Evolutionary conservation across 495 filamentous ascomycete genomes (phyloP).

Genomic region (Aeminium ludgeri): DNA sequence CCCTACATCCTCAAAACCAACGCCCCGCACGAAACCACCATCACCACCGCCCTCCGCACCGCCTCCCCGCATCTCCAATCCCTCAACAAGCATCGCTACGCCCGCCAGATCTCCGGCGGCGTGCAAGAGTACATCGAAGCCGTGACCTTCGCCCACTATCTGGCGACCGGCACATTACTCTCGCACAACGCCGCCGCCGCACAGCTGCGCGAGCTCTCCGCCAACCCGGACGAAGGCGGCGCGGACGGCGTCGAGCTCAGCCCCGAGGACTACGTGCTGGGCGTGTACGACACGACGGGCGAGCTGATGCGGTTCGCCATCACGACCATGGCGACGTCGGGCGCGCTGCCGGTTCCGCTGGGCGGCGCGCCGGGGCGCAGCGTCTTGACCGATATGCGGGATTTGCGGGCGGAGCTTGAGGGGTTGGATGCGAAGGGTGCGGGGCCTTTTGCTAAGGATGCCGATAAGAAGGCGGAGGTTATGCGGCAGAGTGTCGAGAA

Average conservation of each 20-base stretch:
- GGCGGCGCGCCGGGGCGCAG: conserved; percentile 21
- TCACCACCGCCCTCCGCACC: conserved; percentile 45
- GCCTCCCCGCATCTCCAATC: conserved; percentile 57
- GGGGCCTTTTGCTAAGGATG: conserved; percentile 38
- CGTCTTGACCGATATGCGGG: conserved; percentile 61
- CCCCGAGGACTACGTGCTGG: conserved; percentile 73
- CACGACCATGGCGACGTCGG: conserved; percentile 45
- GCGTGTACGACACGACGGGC: conserved; percentile 80
- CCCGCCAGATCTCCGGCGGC: conserved; percentile 52
- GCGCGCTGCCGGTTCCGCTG: background rate
- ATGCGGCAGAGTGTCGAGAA: conserved; percentile 84
- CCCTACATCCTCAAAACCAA: conserved; percentile 46
- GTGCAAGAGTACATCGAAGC: conserved; percentile 91
- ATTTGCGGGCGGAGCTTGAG: conserved; percentile 58
- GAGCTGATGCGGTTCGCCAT: conserved; percentile 96
- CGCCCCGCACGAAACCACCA: conserved; percentile 44
- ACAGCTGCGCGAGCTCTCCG: conserved; percentile 25
- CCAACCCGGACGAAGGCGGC: too few relatives aligned
- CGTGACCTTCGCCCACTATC: conserved; percentile 70
- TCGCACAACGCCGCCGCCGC: conserved; percentile 39
- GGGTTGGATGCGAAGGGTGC: conserved; percentile 37
- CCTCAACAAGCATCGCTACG: conserved; percentile 62
- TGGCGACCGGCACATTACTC: conserved; percentile 58
- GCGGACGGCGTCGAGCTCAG: conserved; percentile 38
- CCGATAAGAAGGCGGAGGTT: conserved; percentile 65